Percentiles rank a stretch among this genome's conserved stretches.
These are phyloP conservation scores for Lipomyces lipofer DNA, from an alignment of 805 yeast species.

Conservation along the genomic window DNA sequence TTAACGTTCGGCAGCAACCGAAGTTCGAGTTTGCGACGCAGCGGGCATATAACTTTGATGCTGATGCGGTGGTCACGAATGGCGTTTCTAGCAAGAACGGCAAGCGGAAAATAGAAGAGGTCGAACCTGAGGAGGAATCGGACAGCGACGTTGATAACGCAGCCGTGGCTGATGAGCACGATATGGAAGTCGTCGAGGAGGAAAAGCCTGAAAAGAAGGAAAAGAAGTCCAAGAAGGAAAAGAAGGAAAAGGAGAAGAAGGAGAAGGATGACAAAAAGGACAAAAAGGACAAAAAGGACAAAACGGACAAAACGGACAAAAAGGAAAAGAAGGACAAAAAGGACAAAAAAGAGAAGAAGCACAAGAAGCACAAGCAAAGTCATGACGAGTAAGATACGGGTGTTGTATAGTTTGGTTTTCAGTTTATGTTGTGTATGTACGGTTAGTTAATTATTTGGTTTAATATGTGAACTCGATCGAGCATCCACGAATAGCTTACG, in stretches of 20 bases:
- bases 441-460: neutral
- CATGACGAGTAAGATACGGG: conserved; percentile 1
- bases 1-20: conserved; percentile 70
- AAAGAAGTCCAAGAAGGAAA: conserved; percentile 38
- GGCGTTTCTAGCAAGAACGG: conserved; percentile 44
- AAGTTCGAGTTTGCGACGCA: conserved; percentile 86
- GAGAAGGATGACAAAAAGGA: conserved; percentile 39
- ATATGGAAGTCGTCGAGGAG: conserved; percentile 42
- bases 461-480: neutral
- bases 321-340: conserved; percentile 35
- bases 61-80: conserved; percentile 81
- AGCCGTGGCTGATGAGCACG: conserved; percentile 6
- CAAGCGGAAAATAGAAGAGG: conserved; percentile 32
- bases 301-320: conserved; percentile 33
- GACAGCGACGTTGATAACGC: conserved; percentile 42
- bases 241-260: conserved; percentile 31
- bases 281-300: conserved; percentile 38
- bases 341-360: conserved; percentile 33
- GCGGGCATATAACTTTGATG: conserved; percentile 90
- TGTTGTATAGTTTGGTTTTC: neutral
- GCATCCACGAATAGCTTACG: neutral
- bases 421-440: neutral
- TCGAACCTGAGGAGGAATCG: conserved; percentile 41
- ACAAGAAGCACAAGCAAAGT: conserved; percentile 26
- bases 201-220: conserved; percentile 45